These are phyloP conservation scores for Croton laevigatus DNA, from an alignment of 441 rosid species.

Conservation along the genomic window DNA sequence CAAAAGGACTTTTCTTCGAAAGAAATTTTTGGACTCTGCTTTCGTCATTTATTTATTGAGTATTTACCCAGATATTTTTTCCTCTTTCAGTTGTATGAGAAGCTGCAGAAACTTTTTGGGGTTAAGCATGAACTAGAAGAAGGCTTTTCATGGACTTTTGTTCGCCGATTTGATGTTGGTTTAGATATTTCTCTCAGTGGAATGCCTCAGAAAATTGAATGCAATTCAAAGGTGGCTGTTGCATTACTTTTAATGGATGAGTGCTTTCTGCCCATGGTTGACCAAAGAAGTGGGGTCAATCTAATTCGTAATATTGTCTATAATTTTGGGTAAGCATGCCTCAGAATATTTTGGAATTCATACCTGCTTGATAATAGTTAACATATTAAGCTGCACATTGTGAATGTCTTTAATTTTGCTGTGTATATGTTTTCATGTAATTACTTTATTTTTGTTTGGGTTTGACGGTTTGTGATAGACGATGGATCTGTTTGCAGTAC, in stretches of 20 bases:
- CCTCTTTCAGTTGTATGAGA: slow-evolving; percentile 49
- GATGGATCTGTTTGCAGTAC: no score
- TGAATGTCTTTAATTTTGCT: neutral
- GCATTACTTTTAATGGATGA: slow-evolving; percentile 89
- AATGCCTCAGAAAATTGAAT: slow-evolving; percentile 51
- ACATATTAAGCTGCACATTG: neutral
- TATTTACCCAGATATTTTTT: slow-evolving; percentile 17
- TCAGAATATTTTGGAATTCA: neutral
- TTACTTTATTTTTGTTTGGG: neutral
- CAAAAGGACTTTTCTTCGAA: neutral
- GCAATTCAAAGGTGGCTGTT: slow-evolving; percentile 90
- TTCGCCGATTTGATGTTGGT: slow-evolving; percentile 62
- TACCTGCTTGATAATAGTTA: neutral
- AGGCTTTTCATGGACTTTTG: slow-evolving; percentile 82
- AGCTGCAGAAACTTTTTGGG: slow-evolving; percentile 64
- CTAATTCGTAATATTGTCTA: slow-evolving; percentile 82
- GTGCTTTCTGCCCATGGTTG: slow-evolving; percentile 82
- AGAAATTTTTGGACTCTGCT: neutral
- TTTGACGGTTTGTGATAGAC: no score
- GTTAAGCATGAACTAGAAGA: slow-evolving; percentile 75
- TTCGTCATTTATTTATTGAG: neutral
- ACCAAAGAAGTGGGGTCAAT: slow-evolving; percentile 84
- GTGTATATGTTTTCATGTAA: neutral
- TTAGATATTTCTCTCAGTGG: slow-evolving; percentile 49
- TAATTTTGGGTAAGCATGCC: slow-evolving; percentile 66